These are phyloP conservation scores for Piromyces finnis DNA, from an alignment of 192 early-diverging fungal genomes.

Conservation along the genomic window DNA sequence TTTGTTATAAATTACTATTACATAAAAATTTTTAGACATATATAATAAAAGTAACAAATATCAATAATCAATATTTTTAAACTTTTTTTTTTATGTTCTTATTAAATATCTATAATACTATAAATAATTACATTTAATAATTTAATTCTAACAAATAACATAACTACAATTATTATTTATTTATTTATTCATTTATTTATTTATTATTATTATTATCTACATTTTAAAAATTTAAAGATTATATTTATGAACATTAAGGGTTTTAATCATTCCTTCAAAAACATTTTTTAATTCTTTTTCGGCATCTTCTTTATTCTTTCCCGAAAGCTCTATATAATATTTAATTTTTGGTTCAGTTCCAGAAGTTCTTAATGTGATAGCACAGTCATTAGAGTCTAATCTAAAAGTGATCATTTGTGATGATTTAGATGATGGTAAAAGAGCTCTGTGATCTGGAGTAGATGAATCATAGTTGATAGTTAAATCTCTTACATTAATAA, in stretches of 20 bases:
- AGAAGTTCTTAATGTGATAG: slow-evolving; percentile 9
- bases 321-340: slow-evolving; percentile 54
- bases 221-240: background rate
- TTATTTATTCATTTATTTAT: too few species aligned
- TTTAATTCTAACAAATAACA: too few species aligned
- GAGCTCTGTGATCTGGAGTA: slow-evolving; percentile 36
- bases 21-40: too few species aligned
- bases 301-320: background rate
- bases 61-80: too few species aligned
- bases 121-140: too few species aligned
- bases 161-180: too few species aligned
- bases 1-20: too few species aligned
- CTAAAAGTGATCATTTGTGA: slow-evolving; percentile 88
- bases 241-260: background rate
- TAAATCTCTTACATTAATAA: slow-evolving; percentile 65
- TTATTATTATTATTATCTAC: background rate
- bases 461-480: slow-evolving; percentile 72
- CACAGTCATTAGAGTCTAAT: slow-evolving; percentile 29
- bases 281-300: background rate
- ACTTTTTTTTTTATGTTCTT: too few species aligned
- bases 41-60: too few species aligned
- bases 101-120: too few species aligned
- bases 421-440: slow-evolving; percentile 48
- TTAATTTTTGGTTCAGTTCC: slow-evolving; percentile 89
- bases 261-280: background rate